Evolutionary conservation across 2,329 filamentous ascomycete species (phyloP), one percentile per base, ranked within the genome.

Genomic region (Beauveria medogensis): DNA sequence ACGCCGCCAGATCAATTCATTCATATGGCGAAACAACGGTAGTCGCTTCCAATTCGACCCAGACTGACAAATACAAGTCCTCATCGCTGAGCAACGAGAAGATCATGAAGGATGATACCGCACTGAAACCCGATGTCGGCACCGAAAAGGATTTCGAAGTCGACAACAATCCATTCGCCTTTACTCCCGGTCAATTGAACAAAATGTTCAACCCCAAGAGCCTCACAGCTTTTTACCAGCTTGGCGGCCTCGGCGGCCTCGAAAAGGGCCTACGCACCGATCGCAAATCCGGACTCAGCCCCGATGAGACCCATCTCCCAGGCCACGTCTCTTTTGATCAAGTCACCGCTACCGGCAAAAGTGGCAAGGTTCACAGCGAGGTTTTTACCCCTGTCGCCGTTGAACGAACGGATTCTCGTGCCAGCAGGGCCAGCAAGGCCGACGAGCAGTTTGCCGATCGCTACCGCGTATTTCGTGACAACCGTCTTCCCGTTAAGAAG

Each of bases 191-290:
- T 16, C 87, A 95, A 69, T 79, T 97, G 64, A 88, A 86, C 68
- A 96, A 96, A 73, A 82, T 96, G 76, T 85, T 93, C 64, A 94
- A 95, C 70, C 92, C 92, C 3, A 96, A 96, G 77, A 95, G 86
- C 63, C 75, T 96, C 62, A 79, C 87, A 14, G 92, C 92, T 1
- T 96, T 93, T 67, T 89, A 88, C 69, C 87, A 87, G 16, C 72
- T 97, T 5, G 92, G 92, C 54, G 92, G 92, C 26, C 73, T 96
- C 18, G 75, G 74, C 20, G 92, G 92, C 0, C 73, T 97, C 54
- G 91, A 93, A 73, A 89, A 85, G 69, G 92, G 92, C 10, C 76
- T 97, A 34, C 80, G 89, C 54, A 86, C 86, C 7, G 85, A 94
- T 71, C 79, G 90, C 34, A 82, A 81, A 55, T 80, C 87, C 41